These are phyloP conservation scores for Euphrasia arctica DNA, from an alignment of 305 asterid species.

Conservation along the genomic window DNA sequence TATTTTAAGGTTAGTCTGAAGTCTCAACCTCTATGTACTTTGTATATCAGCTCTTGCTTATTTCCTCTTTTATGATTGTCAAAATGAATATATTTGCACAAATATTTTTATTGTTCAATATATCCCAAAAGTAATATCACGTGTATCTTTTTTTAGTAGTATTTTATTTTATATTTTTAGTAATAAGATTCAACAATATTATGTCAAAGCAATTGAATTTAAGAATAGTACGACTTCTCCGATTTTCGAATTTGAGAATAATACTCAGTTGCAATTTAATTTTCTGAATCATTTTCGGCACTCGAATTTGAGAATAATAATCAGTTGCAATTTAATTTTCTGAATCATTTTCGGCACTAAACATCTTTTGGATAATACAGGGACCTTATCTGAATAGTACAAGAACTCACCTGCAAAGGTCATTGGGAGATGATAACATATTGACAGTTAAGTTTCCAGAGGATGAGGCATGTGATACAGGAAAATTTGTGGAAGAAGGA, in stretches of 20 bases:
- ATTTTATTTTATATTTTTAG: background rate
- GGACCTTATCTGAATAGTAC: slow-evolving; percentile 61
- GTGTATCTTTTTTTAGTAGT: background rate
- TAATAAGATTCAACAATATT: background rate
- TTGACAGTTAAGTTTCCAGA: slow-evolving; percentile 59
- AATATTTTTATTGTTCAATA: background rate
- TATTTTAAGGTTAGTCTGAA: slow-evolving; percentile 53
- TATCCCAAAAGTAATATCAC: background rate
- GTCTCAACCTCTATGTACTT: slow-evolving; percentile 23
- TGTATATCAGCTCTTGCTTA: slow-evolving; percentile 5
- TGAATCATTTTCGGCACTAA: slow-evolving; percentile 4
- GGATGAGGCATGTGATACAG: slow-evolving; percentile 23
- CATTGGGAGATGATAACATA: slow-evolving; percentile 63
- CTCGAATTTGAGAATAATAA: background rate
- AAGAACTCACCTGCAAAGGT: slow-evolving; percentile 67
- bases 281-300: slow-evolving; percentile 4
- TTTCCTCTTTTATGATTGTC: slow-evolving; percentile 10
- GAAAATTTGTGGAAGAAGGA: slow-evolving; percentile 47
- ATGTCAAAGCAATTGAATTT: slow-evolving; percentile 1
- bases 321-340: slow-evolving; percentile 1
- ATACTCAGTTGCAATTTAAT: slow-evolving; percentile 2
- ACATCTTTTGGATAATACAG: slow-evolving; percentile 37
- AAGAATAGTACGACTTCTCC: background rate
- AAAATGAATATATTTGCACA: background rate
- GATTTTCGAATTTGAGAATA: background rate